Conservation (phyloP, 2,329 filamentous ascomycete species). For the Colletotrichum horii region DNA sequence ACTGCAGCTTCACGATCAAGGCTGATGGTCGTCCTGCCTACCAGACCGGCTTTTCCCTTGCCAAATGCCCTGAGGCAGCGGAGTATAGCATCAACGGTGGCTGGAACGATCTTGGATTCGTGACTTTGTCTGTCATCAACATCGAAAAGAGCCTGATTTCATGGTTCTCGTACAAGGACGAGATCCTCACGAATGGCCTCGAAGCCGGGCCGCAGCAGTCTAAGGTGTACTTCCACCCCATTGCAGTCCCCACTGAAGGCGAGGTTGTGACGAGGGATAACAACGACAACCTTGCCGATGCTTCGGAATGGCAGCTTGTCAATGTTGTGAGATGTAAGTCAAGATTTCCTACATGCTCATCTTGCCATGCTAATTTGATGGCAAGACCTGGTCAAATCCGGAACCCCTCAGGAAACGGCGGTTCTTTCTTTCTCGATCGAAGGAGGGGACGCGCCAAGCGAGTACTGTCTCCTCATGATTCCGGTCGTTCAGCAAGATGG, state of each 20-base stretch:
- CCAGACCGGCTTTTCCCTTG: background rate
- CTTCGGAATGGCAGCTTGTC: conserved; percentile 11
- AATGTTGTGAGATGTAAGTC: conserved; percentile 18
- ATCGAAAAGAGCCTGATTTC: background rate
- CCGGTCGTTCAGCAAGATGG: conserved; percentile 6
- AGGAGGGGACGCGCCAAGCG: background rate
- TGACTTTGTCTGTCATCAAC: background rate
- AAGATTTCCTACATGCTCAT: no score
- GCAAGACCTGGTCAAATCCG: background rate
- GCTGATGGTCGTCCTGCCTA: background rate
- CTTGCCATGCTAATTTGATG: background rate
- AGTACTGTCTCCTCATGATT: conserved; percentile 22
- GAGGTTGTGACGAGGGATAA: background rate
- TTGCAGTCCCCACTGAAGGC: background rate
- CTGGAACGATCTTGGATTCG: background rate
- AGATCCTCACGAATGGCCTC: background rate
- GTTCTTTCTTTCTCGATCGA: background rate
- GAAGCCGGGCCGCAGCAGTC: background rate
- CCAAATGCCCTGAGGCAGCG: background rate
- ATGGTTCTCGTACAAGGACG: conserved; percentile 3
- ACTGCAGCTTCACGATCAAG: background rate
- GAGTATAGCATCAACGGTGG: conserved; percentile 7
- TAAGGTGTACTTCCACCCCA: background rate
- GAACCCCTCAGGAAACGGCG: background rate
- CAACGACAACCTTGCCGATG: background rate